These are phyloP conservation scores for Conringia planisiliqua DNA, from an alignment of 345 rosid genomes.

Conservation along the genomic window DNA sequence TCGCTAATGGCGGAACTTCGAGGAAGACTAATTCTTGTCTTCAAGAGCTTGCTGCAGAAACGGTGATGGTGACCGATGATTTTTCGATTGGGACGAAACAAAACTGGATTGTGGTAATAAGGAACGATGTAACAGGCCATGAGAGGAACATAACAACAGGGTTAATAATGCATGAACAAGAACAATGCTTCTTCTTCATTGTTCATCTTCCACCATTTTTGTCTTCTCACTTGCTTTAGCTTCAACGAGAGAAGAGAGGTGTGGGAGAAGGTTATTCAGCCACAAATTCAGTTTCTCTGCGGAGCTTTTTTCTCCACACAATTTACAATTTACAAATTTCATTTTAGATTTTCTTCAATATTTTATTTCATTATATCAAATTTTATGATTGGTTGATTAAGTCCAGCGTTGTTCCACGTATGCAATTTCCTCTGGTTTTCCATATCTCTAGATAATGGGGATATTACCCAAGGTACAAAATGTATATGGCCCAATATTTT, in stretches of 20 bases:
- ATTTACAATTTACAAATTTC: too few relatives aligned
- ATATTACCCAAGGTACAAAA: too few relatives aligned
- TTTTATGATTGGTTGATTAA: too few relatives aligned
- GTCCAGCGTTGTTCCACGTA: too few relatives aligned
- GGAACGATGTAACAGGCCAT: constrained; percentile 71
- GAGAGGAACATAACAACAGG: constrained; percentile 48
- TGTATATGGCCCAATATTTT: too few relatives aligned
- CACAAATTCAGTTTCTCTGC: too few relatives aligned
- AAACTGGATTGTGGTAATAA: constrained; percentile 29
- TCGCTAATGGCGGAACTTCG: constrained; percentile 32
- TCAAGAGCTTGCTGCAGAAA: constrained; percentile 16
- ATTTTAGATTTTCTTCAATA: too few relatives aligned
- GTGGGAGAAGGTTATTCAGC: constrained; percentile 37
- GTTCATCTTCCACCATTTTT: constrained; percentile 42
- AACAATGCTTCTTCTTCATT: constrained; percentile 46
- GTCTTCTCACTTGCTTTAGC: background rate
- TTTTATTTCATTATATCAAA: too few relatives aligned
- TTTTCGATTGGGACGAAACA: constrained; percentile 34
- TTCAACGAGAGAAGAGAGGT: background rate
- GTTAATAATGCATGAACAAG: constrained; percentile 18
- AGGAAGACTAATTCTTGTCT: constrained; percentile 32
- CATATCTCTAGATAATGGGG: too few relatives aligned
- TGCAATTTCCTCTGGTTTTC: too few relatives aligned
- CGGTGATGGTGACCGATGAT: constrained; percentile 9
- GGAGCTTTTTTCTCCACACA: too few relatives aligned